phyloP scores from a whole-genome alignment of 2,329 filamentous ascomycete species.

The Penicillium hordei region DNA sequence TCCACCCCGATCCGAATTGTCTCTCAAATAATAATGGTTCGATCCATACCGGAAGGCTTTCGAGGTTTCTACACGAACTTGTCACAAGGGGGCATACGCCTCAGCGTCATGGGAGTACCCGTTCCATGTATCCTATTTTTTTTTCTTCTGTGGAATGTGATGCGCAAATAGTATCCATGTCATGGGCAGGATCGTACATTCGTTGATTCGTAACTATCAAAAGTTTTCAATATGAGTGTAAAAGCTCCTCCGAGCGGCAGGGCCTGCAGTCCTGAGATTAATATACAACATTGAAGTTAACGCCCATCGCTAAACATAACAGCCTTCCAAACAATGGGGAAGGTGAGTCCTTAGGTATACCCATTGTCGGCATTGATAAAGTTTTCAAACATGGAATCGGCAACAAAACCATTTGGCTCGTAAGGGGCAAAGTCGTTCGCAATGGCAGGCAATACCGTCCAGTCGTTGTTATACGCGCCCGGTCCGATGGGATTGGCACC shows the following conservation, averaged over 20 bases:
- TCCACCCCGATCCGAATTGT: background rate
- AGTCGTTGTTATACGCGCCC: background rate
- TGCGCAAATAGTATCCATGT: background rate
- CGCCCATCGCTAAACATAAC: background rate
- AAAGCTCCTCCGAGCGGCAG: background rate
- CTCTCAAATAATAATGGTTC: background rate
- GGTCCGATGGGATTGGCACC: background rate
- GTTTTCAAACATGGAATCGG: slow-evolving; percentile 8
- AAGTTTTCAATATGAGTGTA: background rate
- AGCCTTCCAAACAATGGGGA: background rate
- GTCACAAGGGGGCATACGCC: background rate
- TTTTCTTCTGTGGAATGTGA: background rate
- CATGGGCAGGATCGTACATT: background rate
- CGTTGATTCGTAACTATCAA: background rate
- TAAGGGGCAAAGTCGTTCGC: background rate
- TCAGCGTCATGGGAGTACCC: background rate
- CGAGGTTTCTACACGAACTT: background rate
- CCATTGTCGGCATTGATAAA: slow-evolving; percentile 7
- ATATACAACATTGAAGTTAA: background rate
- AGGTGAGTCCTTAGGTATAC: background rate
- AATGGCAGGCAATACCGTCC: background rate
- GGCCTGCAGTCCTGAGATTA: background rate
- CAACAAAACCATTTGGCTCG: background rate
- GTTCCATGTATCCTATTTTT: background rate
- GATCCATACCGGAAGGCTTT: background rate